phyloP scores from a whole-genome alignment of 352 stramenopile species.

The Lagenidium giganteum region DNA sequence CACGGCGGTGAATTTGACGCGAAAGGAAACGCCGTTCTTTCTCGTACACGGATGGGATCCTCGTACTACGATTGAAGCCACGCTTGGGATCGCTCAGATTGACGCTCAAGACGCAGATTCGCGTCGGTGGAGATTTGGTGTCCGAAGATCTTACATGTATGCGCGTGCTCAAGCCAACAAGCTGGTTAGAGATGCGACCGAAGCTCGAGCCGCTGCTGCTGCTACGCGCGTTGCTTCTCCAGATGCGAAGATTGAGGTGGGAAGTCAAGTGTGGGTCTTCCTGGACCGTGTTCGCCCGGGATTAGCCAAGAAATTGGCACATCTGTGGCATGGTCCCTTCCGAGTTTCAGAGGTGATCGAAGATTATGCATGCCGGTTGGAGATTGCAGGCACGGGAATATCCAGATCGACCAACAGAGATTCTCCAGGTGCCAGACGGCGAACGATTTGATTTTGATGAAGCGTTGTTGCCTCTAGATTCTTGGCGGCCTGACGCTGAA shows the following conservation, averaged over 20 bases:
- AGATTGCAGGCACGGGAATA: slow-evolving; percentile 8
- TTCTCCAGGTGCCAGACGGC: background rate
- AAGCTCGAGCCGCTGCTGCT: no score
- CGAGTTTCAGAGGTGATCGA: slow-evolving; percentile 5
- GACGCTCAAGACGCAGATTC: background rate
- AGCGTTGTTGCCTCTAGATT: slow-evolving; percentile 14
- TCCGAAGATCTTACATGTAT: slow-evolving; percentile 3
- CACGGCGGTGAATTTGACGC: background rate
- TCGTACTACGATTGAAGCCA: slow-evolving; percentile 1
- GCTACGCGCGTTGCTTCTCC: background rate
- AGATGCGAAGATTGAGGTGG: slow-evolving; percentile 4
- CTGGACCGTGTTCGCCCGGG: slow-evolving; percentile 19
- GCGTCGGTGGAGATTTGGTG: background rate
- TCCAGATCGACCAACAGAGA: background rate
- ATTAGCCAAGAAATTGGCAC: slow-evolving; percentile 17
- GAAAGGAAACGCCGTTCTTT: slow-evolving; percentile 12
- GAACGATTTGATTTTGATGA: slow-evolving; percentile 20
- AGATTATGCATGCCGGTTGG: slow-evolving; percentile 3
- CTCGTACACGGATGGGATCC: slow-evolving; percentile 18
- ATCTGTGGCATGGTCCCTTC: slow-evolving; percentile 22
- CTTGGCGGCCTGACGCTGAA: slow-evolving; percentile 6
- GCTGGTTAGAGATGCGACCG: no score
- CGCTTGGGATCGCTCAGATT: background rate
- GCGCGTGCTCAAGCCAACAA: slow-evolving; percentile 3
- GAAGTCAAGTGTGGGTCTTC: slow-evolving; percentile 17